Evolutionary conservation across 2,329 filamentous ascomycete species (phyloP).

Genomic region (Tolypocladium tropicale): DNA sequence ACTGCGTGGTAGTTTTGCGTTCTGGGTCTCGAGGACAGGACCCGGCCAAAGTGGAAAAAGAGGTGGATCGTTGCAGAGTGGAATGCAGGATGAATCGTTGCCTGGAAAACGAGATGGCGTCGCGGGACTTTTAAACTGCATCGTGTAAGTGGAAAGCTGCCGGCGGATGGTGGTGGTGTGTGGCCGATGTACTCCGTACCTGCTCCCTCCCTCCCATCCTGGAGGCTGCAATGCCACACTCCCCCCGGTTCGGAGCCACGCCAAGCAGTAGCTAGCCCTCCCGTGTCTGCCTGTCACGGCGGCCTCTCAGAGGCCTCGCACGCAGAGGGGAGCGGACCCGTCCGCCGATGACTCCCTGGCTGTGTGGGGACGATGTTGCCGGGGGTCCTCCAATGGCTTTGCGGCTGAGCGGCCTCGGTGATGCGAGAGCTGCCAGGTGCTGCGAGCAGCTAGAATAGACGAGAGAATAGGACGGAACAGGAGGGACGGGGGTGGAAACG

Average conservation of each 20-base stretch:
- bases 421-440: neutral
- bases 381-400: neutral
- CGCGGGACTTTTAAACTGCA: neutral
- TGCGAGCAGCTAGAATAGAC: neutral
- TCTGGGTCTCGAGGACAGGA: neutral
- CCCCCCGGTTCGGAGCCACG: neutral
- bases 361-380: neutral
- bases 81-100: neutral
- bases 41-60: neutral
- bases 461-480: neutral
- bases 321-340: neutral
- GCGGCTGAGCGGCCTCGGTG: neutral
- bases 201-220: neutral
- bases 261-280: neutral
- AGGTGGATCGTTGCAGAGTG: neutral
- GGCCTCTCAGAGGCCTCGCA: slow-evolving; percentile 1
- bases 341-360: slow-evolving; percentile 3
- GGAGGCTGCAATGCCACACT: neutral
- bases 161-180: neutral
- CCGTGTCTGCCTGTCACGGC: slow-evolving; percentile 1
- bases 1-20: neutral
- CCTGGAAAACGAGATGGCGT: slow-evolving; percentile 1
- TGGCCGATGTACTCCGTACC: neutral
- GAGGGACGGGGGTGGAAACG: neutral
- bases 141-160: neutral